phyloP scores from a whole-genome alignment of 768 basidiomycete genomes.

The Paxillus ammoniavirescens region DNA sequence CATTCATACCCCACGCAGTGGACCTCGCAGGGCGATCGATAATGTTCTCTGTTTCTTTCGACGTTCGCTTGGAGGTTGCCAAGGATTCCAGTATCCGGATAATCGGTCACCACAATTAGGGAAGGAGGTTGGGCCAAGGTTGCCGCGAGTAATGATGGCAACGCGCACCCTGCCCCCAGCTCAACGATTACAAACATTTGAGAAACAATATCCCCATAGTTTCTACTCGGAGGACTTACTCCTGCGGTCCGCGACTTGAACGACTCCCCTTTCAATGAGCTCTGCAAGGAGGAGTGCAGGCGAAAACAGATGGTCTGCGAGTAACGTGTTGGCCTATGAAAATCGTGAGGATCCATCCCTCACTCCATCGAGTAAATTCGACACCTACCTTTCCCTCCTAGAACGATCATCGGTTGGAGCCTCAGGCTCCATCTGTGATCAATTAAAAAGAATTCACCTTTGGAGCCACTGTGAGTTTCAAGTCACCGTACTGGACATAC shows the following conservation, averaged over 20 bases:
- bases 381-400: slow-evolving; percentile 60
- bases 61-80: slow-evolving; percentile 57
- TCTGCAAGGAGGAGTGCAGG: slow-evolving; percentile 67
- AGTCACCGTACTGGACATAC: slow-evolving; percentile 50
- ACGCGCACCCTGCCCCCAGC: slow-evolving; percentile 64
- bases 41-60: slow-evolving; percentile 41
- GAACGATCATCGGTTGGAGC: slow-evolving; percentile 2
- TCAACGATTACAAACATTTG: slow-evolving; percentile 53
- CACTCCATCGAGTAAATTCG: slow-evolving; percentile 7
- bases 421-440: background rate
- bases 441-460: slow-evolving; percentile 41
- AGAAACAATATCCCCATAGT: background rate
- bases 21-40: slow-evolving; percentile 41
- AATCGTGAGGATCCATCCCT: background rate
- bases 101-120: slow-evolving; percentile 63
- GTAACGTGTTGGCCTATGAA: slow-evolving; percentile 60
- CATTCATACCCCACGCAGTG: slow-evolving; percentile 58
- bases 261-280: slow-evolving; percentile 53
- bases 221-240: slow-evolving; percentile 31
- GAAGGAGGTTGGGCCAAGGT: slow-evolving; percentile 44
- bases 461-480: slow-evolving; percentile 52
- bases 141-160: slow-evolving; percentile 63
- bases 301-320: slow-evolving; percentile 75
- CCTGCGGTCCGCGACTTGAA: slow-evolving; percentile 41
- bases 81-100: slow-evolving; percentile 62